Conservation (phyloP, 345 rosid species). For the Nephelium lappaceum region DNA sequence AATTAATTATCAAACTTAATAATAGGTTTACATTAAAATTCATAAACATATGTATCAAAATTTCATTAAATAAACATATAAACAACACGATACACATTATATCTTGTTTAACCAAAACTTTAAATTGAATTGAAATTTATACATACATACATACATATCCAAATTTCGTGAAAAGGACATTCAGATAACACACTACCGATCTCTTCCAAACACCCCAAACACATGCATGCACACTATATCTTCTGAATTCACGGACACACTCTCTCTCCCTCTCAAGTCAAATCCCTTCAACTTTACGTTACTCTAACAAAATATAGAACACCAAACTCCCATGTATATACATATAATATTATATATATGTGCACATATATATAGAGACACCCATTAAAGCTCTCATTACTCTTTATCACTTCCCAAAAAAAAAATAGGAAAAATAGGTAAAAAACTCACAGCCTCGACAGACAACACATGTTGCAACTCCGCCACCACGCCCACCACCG, state of each 20-base stretch:
- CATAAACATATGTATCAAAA: too few relatives aligned
- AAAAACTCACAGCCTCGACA: background rate
- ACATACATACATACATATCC: too few relatives aligned
- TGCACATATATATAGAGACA: conserved; percentile 5
- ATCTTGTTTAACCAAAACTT: too few relatives aligned
- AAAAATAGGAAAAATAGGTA: too few relatives aligned
- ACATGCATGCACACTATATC: background rate
- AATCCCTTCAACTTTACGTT: conserved; percentile 29
- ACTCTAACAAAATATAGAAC: conserved; percentile 1
- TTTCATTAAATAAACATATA: too few relatives aligned
- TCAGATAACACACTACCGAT: background rate
- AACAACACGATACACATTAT: too few relatives aligned
- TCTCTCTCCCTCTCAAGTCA: conserved; percentile 27
- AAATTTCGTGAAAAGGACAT: too few relatives aligned
- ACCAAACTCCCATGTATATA: too few relatives aligned
- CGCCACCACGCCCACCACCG: background rate
- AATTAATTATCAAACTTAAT: too few relatives aligned
- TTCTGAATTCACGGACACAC: background rate
- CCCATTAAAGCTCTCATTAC: background rate
- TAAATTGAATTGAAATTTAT: too few relatives aligned
- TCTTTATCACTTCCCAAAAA: background rate
- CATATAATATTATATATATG: background rate
- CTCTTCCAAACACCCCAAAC: background rate
- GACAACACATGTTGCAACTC: background rate
- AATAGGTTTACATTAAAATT: too few relatives aligned